Conservation (phyloP, 768 basidiomycete species). For the Brasilioporus rufonigricans region DNA sequence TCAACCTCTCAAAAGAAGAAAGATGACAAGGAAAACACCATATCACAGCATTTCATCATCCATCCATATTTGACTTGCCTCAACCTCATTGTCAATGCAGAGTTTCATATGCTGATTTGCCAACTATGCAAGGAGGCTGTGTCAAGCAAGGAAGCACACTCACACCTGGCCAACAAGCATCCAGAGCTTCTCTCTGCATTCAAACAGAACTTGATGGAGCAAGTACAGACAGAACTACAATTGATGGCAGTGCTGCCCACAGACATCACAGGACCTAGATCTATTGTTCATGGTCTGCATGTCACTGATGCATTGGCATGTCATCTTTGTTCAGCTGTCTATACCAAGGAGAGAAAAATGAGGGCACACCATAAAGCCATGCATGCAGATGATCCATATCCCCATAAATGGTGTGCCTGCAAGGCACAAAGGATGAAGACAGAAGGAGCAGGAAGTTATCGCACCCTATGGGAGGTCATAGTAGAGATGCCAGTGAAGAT, state of each 20-base stretch:
- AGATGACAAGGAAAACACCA: no score
- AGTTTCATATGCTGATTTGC: background rate
- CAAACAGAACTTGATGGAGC: background rate
- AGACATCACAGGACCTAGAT: background rate
- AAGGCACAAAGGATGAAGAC: background rate
- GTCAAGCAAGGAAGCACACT: background rate
- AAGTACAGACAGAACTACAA: background rate
- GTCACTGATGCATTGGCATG: background rate
- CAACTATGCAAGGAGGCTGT: background rate
- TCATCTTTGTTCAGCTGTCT: background rate
- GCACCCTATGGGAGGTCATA: background rate
- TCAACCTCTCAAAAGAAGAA: background rate
- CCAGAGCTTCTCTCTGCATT: background rate
- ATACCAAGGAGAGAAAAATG: background rate
- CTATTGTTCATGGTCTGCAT: background rate
- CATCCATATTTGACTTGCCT: background rate
- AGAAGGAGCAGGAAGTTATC: background rate
- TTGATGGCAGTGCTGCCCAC: background rate
- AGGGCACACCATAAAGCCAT: background rate
- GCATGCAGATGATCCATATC: background rate
- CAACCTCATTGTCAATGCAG: background rate
- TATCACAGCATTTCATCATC: background rate
- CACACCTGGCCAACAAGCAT: background rate
- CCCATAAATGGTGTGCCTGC: background rate
- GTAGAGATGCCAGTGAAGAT: no score